phyloP scores from a whole-genome alignment of 495 filamentous ascomycete genomes.

The Xylaria intraflava region DNA sequence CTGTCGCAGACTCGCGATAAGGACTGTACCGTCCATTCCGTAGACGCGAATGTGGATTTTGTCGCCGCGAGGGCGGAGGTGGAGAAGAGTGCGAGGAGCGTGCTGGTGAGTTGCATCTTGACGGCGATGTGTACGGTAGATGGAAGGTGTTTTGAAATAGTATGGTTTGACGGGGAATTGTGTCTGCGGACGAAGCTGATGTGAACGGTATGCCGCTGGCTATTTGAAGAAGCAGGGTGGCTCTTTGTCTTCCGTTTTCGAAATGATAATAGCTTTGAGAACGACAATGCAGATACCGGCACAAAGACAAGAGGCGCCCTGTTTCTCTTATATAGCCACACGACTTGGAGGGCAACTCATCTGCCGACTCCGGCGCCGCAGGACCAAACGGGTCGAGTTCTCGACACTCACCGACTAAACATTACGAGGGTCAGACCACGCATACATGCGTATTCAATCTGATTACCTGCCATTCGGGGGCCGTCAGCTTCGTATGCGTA shows the following conservation, averaged over 20 bases:
- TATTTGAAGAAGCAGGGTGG: neutral
- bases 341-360: neutral
- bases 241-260: neutral
- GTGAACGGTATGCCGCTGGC: constrained; percentile 1
- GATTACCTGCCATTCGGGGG: neutral
- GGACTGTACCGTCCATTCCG: constrained; percentile 43
- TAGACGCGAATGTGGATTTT: constrained; percentile 28
- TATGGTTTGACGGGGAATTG: neutral
- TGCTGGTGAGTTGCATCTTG: constrained; percentile 44
- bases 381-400: too few species aligned
- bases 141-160: neutral
- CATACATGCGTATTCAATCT: too few species aligned
- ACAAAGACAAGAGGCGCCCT: neutral
- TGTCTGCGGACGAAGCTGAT: constrained; percentile 4
- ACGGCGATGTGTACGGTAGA: neutral
- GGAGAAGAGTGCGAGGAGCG: constrained; percentile 33
- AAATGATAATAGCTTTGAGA: neutral
- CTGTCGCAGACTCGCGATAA: constrained; percentile 45
- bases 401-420: too few species aligned
- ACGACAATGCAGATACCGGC: neutral
- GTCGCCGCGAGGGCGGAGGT: constrained; percentile 36
- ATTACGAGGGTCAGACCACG: too few species aligned
- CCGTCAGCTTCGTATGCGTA: neutral
- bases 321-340: neutral
- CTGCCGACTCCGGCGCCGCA: too few species aligned